Base-by-base conservation (phyloP, 2,329 filamentous ascomycete genomes). In the Aspergillus vadensis region DNA sequence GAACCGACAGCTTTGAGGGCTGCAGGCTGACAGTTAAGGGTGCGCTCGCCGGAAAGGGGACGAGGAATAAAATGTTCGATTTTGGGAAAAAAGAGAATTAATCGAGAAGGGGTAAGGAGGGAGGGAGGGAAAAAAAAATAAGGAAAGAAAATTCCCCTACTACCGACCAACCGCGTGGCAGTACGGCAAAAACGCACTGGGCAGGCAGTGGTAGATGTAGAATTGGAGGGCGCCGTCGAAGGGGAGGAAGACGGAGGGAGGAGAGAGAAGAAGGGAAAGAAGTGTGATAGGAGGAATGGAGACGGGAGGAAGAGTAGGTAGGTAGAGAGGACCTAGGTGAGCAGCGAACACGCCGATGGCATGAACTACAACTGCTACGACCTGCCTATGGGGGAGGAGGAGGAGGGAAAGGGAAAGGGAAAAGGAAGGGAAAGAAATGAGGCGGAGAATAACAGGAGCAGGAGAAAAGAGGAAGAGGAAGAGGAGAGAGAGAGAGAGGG, bases 121-220 rank as follows among this genome's bases (percentile, higher is more conserved):
- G 50, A 56, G 36, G 50, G 58, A 58, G 53, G 54, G 55, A 36
- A 56, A 57, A 47, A 59, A 59, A 55, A 55, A 50, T 32, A 59
- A 57, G 48, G 17, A 41, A 54, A 48, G 48, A 57, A 60, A 57
- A 55, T 44, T 62, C 62, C 67, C 53, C 61, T 55, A 54, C 59
- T 62, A 62, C 64, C 67, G 62, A 70, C 67, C 68, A 66, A 69
- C 65, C 69, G 67, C 68, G 68, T 65, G 61, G 64, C 67, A 73
- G 72, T 71, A 72, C 69, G 65, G 56, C 53, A 58, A 65, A 67
- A 67, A 64, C 68, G 70, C 66, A 67, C 47, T 50, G 47, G 47
- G 74, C 70, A 58, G 66, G 68, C 67, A 75, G 65, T 62, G 63
- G 63, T 64, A 60, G 43, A 55, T 55, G 58, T 63, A 55, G 59